Base-by-base conservation (phyloP, 129 eudicot species). In the Dittrichia graveolens region DNA sequence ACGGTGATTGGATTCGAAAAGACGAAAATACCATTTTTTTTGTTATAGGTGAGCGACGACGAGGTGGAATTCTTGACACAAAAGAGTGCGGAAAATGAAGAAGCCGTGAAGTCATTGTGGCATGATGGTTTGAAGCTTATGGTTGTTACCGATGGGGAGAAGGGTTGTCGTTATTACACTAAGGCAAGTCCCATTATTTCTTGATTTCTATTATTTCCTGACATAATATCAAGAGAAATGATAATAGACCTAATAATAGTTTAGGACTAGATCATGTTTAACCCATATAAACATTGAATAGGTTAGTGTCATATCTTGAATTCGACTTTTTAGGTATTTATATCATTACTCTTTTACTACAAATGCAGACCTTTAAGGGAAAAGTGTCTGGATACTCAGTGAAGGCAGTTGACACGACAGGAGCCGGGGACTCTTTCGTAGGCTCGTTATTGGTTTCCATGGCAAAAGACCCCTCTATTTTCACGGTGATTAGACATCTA, bases 401-500 rank as follows among this genome's bases (percentile, higher is more conserved):
- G 58, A 84, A 78, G 67, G 63, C 96, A 19, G 40, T 89, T 13
- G 96, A 89, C 75, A 89, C 96, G 56, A 89, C 96, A 2, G 96
- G 96, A 65, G 96, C 96, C 5, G 96, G 96, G 15, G 96, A 89
- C 66, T 73, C 96, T 6, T 89, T 89, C 45, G 96, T 89, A 0
- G 96, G 96, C 7, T 67, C 90, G n/a, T 38, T 84, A 8, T 54
- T 87, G 42, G 77, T 74, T 74, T 82, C 89, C 10, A 70, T 87
- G 72, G 85, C 82, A 2, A 79, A 84, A 61, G 86, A 87, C 73
- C 45, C 63, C 43, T 65, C 85, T 7, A 80, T 86, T 42, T 80
- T 86, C 15, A 78, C 83, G 85, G 90, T 85, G 46, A 72, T 0
- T 49, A 49, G 31, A 8, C 38, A 34, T 63, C 38, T 39, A 53